A percentile compares a stretch with the other conserved stretches of the same genome.
phyloP scores from a whole-genome alignment of 108 stramenopile species.

The Epithemia pelagica region DNA sequence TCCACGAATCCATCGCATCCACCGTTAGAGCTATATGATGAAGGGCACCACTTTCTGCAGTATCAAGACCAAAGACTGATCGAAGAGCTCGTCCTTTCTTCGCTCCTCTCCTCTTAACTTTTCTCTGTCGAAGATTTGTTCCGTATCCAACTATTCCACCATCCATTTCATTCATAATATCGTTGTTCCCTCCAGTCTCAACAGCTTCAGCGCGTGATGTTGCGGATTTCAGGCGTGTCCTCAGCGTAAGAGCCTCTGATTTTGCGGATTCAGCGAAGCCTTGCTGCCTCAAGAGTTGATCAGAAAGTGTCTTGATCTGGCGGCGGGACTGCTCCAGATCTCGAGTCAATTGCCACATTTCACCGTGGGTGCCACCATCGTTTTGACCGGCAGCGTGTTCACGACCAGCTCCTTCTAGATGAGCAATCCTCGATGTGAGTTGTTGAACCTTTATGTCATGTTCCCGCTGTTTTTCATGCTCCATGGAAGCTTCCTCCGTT shows the following conservation, averaged over 20 bases:
- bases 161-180: background rate
- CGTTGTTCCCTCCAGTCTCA: conserved; percentile 18
- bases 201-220: conserved; percentile 44
- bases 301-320: conserved; percentile 55
- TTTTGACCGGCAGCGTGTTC: conserved; percentile 1
- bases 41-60: conserved; percentile 3
- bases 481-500: conserved; percentile 39
- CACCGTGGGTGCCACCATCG: background rate
- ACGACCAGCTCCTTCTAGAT: conserved; percentile 29
- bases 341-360: background rate
- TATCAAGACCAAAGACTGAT: conserved; percentile 13
- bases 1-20: conserved; percentile 65
- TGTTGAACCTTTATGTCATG: conserved; percentile 64
- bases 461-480: conserved; percentile 45
- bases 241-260: conserved; percentile 65
- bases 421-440: conserved; percentile 40
- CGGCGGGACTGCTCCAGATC: conserved; percentile 30
- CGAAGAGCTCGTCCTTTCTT: conserved; percentile 13
- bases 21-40: conserved; percentile 54
- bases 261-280: conserved; percentile 37
- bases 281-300: conserved; percentile 65
- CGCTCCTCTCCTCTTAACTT: background rate
- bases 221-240: conserved; percentile 62
- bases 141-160: background rate
- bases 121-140: background rate